Evolutionary conservation across 2,329 filamentous ascomycete species (phyloP), one percentile per base, ranked within the genome.

Genomic region (Cercospora brassicicola): DNA sequence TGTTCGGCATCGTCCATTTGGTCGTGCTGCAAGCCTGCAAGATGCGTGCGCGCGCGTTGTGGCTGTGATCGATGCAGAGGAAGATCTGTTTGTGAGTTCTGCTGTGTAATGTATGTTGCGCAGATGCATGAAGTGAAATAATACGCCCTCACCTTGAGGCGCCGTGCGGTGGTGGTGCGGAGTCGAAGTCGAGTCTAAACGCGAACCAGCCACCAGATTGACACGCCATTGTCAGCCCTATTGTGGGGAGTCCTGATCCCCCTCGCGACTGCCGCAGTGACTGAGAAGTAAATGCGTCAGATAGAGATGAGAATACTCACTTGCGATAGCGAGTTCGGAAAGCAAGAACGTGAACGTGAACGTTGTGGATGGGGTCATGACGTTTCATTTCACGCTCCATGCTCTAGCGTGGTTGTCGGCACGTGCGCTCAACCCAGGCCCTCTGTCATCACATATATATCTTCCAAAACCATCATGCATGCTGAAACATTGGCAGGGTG

Each of bases 201-300:
- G 42, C 60, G 42, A 51, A 48, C 60, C 60, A 62, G 60, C 26
- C 60, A 62, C 39, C 42, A 62, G 15, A 15, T 18, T n/a, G 10
- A 51, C 39, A 20, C 60, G 60, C 60, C 60, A 53, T 51, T 62
- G 60, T 51, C 39, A 62, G 45, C 45, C 23, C 60, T 20, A 61
- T 42, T 23, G 45, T 26, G 11, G 20, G 13, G 15, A 18, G 7
- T 45, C 39, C 39, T 45, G n/a, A 15, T 15, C n/a, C n/a, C 20
- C 20, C 42, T 48, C 20, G 42, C n/a, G 42, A 48, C 42, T 48
- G 8, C n/a, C n/a, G 39, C 39, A 42, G 13, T 42, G 42, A 48
- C 15, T 8, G 39, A 8, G 7, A 45, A 4, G 36, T 15, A 42
- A 42, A 0, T 15, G 36, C 36, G 36, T 42, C 36, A 2, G 0